Base-by-base conservation (phyloP, 352 stramenopile genomes). In the Pythium brachiatum region DNA sequence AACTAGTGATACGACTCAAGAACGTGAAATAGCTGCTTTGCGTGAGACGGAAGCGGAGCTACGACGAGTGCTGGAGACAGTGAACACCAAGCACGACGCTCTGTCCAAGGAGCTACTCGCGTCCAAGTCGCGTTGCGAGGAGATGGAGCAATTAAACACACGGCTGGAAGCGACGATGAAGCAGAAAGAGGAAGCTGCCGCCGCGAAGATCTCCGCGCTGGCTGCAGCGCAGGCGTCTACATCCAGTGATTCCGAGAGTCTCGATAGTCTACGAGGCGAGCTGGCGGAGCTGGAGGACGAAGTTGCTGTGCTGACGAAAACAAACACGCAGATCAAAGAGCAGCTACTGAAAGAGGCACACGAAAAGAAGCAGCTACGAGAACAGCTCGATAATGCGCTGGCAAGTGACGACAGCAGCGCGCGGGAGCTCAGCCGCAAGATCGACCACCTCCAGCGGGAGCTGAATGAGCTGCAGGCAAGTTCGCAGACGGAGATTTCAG, bases 251-350 rank as follows among this genome's bases (percentile, higher is more conserved):
- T 48, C 16, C 7, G 53, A 72, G 8, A 50, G 58, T 32, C 13
- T 61, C 7, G 59, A 69, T 6, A 53, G 2, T 2, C 26, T 70
- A 1, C 66, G 43, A 15, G 47, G 11, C 18, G 62, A 71, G 16
- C 7, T 69, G 8, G 23, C 34, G 1, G 62, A 70, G 25, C 39
- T 71, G 25, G 54, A 71, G 3, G 68, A 74, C 20, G 58, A 71
- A 58, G 21, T 68, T 7, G 44, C 57, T 18, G 56, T 60, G 9
- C 51, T 71, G 16, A 62, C 34, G 0, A 71, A 61, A 36, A 74
- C 68, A 9, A 74, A 71, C 38, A 1, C 52, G 1, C 65, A 74
- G 57, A 60, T 72, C 29, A 74, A 74, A 51, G 65, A 74, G 1
- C 64, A 72, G 20, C 23, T 74, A 8, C 60, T 69, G 7, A 70